Percentiles rank a stretch among this genome's conserved stretches.
Evolutionary conservation across 441 rosid species (phyloP).

Genomic region (Adansonia madagascariensis): DNA sequence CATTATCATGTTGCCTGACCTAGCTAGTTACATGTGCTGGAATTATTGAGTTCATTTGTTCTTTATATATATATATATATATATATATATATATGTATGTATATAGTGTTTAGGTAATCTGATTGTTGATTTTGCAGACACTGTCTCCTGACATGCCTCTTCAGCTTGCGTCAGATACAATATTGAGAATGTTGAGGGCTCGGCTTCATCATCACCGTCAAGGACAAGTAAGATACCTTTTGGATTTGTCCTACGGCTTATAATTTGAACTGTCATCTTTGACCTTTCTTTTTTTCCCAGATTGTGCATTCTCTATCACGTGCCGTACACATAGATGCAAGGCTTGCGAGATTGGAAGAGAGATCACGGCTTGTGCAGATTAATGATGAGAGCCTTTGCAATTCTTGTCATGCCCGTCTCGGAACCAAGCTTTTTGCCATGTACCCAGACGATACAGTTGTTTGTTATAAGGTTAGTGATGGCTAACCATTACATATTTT

Average conservation of each 20-base stretch:
- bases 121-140: slow-evolving; percentile 55
- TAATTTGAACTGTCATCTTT: slow-evolving; percentile 1
- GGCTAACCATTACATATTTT: not conserved
- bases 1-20: not conserved
- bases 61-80: too few relatives aligned
- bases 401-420: slow-evolving; percentile 84
- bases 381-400: slow-evolving; percentile 94
- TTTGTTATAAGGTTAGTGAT: slow-evolving; percentile 85
- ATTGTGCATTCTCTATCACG: slow-evolving; percentile 75
- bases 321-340: slow-evolving; percentile 79
- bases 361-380: slow-evolving; percentile 89
- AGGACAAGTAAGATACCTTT: slow-evolving; percentile 68
- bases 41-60: slow-evolving; percentile 9
- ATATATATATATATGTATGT: too few relatives aligned
- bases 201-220: slow-evolving; percentile 91
- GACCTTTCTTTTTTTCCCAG: slow-evolving; percentile 44
- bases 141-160: slow-evolving; percentile 94
- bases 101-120: slow-evolving; percentile 3
- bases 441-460: slow-evolving; percentile 92
- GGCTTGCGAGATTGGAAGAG: slow-evolving; percentile 91
- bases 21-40: not conserved
- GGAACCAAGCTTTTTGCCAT: slow-evolving; percentile 96
- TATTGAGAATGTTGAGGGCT: slow-evolving; percentile 93
- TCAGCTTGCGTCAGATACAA: slow-evolving; percentile 91
- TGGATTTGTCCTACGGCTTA: not conserved